Base-by-base conservation (phyloP, 129 eudicot species). In the Smallanthus sonchifolius region DNA sequence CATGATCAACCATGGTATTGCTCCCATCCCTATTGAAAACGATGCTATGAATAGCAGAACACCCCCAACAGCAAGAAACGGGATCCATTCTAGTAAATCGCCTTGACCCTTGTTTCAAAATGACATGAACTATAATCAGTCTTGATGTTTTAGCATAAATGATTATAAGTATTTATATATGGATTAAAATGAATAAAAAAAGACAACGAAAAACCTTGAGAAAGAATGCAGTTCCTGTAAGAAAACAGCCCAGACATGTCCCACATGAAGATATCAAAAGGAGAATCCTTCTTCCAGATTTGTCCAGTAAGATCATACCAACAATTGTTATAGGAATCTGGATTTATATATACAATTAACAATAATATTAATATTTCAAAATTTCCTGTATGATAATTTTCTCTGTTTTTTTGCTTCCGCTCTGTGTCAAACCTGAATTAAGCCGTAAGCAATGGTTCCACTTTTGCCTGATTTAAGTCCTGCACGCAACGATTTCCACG, bases 1-100 rank as follows among this genome's bases (percentile, higher is more conserved):
- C 97, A 89, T 88, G 35, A 92, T 86, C 59, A 92, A 82, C 97
- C 97, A 92, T 20, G 97, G 97, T 76, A 89, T 92, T 59, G 96
- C 89, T 72, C 97, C 97, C 92, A 88, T 86, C 57, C 97, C 97
- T 6, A 92, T 79, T 11, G 97, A 92, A 65, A 89, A 92, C 24
- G 89, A 69, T 43, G 87, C 78, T 67, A 88, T 76, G 67, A 83
- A 80, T 78, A 89, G 88, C 76, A 92, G 77, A 55, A 92, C 86
- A 6, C 97, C 97, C 55, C 91, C 82, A 64, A 87, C 94, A 2
- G 92, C 96, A 34, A 92, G 77, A 20, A 77, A 13, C 0, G 97
- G 96, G 38, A 87, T 87, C 87, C 83, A 88, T 13, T 80, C 89
- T 28, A 73, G 77, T 34, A 86, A 62, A 5, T 85, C n/a, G 55